Base-by-base conservation (phyloP, 306 rosid species). In the Ochetophila trinervis region DNA sequence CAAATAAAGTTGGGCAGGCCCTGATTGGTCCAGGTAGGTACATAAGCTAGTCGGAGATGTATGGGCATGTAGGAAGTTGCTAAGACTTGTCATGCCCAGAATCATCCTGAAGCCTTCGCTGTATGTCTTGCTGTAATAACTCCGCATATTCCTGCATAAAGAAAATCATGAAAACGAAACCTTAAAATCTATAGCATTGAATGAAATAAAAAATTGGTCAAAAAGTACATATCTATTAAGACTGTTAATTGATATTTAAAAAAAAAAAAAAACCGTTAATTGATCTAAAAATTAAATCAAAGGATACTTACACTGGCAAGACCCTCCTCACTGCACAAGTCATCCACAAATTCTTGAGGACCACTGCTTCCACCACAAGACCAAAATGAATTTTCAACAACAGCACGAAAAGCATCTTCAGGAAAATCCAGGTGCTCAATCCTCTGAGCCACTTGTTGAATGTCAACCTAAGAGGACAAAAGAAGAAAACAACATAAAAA, bases 61-160 rank as follows among this genome's bases (percentile, higher is more conserved):
- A 16, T 10, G 7, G 30, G 40, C 3, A 22, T 60, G n/a, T 45
- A 4, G 42, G 40, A 65, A 67, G n/a, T 22, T 57, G 49, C 67
- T 70, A 76, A 40, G 75, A 68, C 69, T 71, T 63, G 67, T 74
- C 88, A 76, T 47, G 65, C 63, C 73, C 73, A 8, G 83, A 67
- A 23, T 72, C 74, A 40, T 78, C 82, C 68, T 75, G 60, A 23
- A 79, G 58, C 64, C 87, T 82, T 72, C 54, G 62, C 34, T 61
- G 75, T 19, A 83, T 53, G 74, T 90, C 97, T 22, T 44, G 60
- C 47, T 80, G 75, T 73, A 94, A 82, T 18, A 86, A 76, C 67
- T 85, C 95, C 37, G 80, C 7, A 61, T 94, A 94, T 75, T 94
- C 99, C 99, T 94, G 80, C 69, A 76, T 51, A 61, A 52, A 62